Evolutionary conservation across 1,284 basidiomycete genomes (phyloP).

Genomic region (Lentinula novae-zelandiae): DNA sequence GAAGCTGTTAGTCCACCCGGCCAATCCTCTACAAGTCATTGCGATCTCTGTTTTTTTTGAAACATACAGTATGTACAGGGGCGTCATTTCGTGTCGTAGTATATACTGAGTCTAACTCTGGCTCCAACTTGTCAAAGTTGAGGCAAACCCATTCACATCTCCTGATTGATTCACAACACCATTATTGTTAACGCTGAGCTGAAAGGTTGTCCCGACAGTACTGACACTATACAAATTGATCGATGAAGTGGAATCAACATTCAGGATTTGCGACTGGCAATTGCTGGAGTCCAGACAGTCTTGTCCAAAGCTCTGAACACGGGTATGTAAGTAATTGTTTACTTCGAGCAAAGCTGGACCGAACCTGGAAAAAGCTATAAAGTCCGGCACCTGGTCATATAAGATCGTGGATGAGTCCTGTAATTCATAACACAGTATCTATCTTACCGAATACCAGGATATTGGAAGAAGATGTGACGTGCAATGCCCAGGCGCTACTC

Average conservation of each 20-base stretch:
- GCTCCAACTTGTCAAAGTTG: conserved; percentile 15
- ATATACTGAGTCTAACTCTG: neutral
- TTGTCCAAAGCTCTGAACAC: conserved; percentile 38
- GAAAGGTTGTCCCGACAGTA: conserved; percentile 50
- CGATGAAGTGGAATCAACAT: conserved; percentile 36
- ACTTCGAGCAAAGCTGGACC: neutral
- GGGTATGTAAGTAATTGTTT: neutral
- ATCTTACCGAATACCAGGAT: conserved; percentile 48
- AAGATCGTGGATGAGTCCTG: neutral
- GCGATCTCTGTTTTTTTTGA: too few species aligned
- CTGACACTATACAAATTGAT: conserved; percentile 52
- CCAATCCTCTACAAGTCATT: too few species aligned
- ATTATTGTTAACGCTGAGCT: conserved; percentile 44
- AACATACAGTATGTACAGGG: neutral
- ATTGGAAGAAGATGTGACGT: conserved; percentile 40
- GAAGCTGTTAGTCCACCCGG: too few species aligned
- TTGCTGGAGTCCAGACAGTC: conserved; percentile 40
- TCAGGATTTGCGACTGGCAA: conserved; percentile 51
- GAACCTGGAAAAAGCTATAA: conserved; percentile 48
- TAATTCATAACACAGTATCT: neutral
- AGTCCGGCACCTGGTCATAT: conserved; percentile 43
- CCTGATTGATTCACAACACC: conserved; percentile 40
- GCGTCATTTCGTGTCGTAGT: neutral
- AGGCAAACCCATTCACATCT: conserved; percentile 49
- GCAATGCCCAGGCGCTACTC: conserved; percentile 43